Evolutionary conservation across 1,284 basidiomycete genomes (phyloP), one percentile per base, ranked within the genome.

Genomic region (Marasmius tenuissimus): DNA sequence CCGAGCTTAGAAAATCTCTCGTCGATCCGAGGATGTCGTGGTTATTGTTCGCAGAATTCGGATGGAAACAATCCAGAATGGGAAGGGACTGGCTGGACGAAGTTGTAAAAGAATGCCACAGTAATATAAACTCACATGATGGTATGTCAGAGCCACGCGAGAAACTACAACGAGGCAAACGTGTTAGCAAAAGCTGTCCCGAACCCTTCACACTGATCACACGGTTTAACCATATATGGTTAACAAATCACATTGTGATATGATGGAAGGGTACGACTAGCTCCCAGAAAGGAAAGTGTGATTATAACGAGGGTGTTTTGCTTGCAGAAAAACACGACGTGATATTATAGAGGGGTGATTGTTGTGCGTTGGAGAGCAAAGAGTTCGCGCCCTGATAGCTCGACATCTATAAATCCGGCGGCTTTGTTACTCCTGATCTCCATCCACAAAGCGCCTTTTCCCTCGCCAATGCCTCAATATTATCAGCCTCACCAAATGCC

Each of bases 231-330:
- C 45, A 47, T 47, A 47, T 47, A 47, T n/a, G 45, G 45, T 27
- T 2, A 27, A 27, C 27, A 27, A 27, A 27, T 27, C 27, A 27
- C 27, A 27, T 27, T 27, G 27, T 27, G 27, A n/a, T 47, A 47
- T n/a, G 8, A n/a, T 47, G 45, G 8, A 16, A 47, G 12, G 40
- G 45, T 10, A 11, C 16, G 45, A n/a, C 1, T 47, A 47, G 16
- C 7, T n/a, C 45, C 16, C 45, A 47, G 8, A n/a, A 14, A n/a
- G 45, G 16, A 54, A 54, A 33, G 58, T 69, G 72, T 73, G 72
- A 72, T 72, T 55, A 67, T 67, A 71, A 63, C 69, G 69, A 73
- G 70, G 72, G 72, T 66, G 58, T 9, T 20, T 20, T 34, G 18
- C 34, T 49, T 49, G n/a, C 48, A 50, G 40, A n/a, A 45, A 42